Base-by-base conservation (phyloP, 768 basidiomycete species). In the Tricholoma terreum region DNA sequence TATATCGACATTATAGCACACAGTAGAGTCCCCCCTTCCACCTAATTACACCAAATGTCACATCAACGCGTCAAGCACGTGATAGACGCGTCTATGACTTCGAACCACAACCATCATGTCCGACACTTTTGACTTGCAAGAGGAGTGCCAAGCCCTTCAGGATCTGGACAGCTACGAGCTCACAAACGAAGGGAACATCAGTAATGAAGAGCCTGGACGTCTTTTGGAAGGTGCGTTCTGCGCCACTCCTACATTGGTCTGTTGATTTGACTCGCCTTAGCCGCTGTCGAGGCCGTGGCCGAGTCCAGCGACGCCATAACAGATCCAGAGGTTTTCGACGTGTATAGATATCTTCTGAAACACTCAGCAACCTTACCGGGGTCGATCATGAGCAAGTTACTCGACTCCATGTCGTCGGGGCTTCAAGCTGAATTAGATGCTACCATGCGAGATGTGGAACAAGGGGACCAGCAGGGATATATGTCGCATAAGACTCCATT, bases 321-420 rank as follows among this genome's bases (percentile, higher is more conserved):
- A 0, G 82, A 91, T 24, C 73, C 75, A 2, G 78, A 85, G 14
- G 81, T 89, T 24, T 93, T 96, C 58, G 94, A 95, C 62, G 83
- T 88, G 12, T 89, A 91, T 65, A 80, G 92, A 49, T 87, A 85
- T 59, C 76, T 97, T 10, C 78, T 98, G 64, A 97, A 95, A 73
- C 75, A 86, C 61, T 79, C 87, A 0, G 80, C 84, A 43, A 69
- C 75, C 3, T 81, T 94, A 6, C 80, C 83, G 4, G 84, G 84
- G 21, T 63, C 79, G 0, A 75, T 86, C 49, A 88, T 96, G 83
- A 86, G 75, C 75, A 96, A 97, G 69, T 76, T 96, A 0, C 80
- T 98, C 46, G 96, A 98, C 72, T 88, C 91, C 3, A 80, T 97
- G 55, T 75, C 84, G 0, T 95, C 93, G 0, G 89, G 85, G 0